Evolutionary conservation across 2,329 filamentous ascomycete genomes (phyloP).

Genomic region (Fusarium sublunatum): DNA sequence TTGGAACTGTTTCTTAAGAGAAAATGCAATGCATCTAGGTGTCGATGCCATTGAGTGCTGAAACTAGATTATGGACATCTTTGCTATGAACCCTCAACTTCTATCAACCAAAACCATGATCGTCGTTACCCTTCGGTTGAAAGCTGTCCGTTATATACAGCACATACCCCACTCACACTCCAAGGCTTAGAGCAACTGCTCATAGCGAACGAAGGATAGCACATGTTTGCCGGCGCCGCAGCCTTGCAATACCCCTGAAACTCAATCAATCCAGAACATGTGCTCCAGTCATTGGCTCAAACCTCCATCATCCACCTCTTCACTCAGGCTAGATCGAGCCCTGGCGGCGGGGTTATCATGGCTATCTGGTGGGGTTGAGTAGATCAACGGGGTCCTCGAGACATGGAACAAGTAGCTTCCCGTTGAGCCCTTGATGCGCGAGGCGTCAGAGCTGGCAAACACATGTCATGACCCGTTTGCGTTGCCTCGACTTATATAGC

Average conservation of each 20-base stretch:
- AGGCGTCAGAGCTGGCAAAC: conserved; percentile 28
- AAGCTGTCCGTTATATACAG: neutral
- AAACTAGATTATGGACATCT: neutral
- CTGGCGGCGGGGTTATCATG: conserved; percentile 43
- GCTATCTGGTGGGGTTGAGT: conserved; percentile 38
- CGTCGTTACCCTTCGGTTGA: conserved; percentile 23
- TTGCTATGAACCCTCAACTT: neutral
- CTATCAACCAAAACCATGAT: conserved; percentile 21
- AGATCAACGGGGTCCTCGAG: conserved; percentile 37
- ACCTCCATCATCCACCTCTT: conserved; percentile 28
- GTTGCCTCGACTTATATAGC: conserved; percentile 38
- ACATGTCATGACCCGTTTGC: conserved; percentile 16
- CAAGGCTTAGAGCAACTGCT: conserved; percentile 25
- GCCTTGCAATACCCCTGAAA: conserved; percentile 43
- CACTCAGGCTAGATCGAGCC: conserved; percentile 20
- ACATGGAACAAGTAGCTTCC: conserved; percentile 31
- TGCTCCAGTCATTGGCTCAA: conserved; percentile 58
- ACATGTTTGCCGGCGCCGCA: conserved; percentile 42
- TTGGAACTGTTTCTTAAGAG: neutral
- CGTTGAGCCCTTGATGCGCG: conserved; percentile 29
- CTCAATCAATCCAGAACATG: conserved; percentile 50
- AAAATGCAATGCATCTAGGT: neutral
- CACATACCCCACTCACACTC: conserved; percentile 39
- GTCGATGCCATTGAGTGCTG: no score
- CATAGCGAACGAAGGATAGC: conserved; percentile 43